A percentile compares a stretch with the other conserved stretches of the same genome.
Conservation (phyloP, 768 basidiomycete genomes). For the Termitomyces sp. region DNA sequence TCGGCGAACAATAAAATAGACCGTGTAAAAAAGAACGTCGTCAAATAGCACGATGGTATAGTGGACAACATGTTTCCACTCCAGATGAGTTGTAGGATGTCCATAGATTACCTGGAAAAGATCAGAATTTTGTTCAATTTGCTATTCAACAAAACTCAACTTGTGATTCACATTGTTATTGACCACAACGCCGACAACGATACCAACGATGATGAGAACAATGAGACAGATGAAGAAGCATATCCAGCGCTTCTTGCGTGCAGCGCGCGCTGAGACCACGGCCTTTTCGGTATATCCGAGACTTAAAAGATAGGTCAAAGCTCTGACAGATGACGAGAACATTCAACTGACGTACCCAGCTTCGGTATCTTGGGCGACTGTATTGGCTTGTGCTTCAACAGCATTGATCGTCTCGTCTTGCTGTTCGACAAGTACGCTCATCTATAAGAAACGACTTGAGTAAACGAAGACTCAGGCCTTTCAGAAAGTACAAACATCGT, state of each 20-base stretch:
- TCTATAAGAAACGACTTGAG: constrained; percentile 37
- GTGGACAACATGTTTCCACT: constrained; percentile 3
- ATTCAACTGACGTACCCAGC: constrained; percentile 51
- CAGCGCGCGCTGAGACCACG: constrained; percentile 77
- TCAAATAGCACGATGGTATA: constrained; percentile 2
- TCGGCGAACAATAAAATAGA: constrained; percentile 6
- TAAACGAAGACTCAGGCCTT: background rate
- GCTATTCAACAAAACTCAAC: background rate
- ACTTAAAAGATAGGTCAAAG: constrained; percentile 32
- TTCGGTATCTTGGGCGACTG: constrained; percentile 80
- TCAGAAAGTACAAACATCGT: constrained; percentile 56
- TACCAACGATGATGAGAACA: constrained; percentile 59
- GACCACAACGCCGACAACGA: constrained; percentile 55
- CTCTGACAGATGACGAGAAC: background rate
- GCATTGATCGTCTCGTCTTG: constrained; percentile 84
- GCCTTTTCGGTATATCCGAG: constrained; percentile 82
- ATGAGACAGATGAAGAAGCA: constrained; percentile 77
- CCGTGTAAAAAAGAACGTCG: constrained; percentile 1
- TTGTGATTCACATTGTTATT: constrained; percentile 33
- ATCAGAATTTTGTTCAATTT: background rate
- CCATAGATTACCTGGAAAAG: constrained; percentile 5
- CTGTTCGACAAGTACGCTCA: constrained; percentile 93
- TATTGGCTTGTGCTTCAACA: constrained; percentile 72
- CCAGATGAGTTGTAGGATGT: background rate
- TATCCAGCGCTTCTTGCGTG: constrained; percentile 96